Evolutionary conservation across 2,329 filamentous ascomycete species (phyloP), one percentile per base, ranked within the genome.

Genomic region (Hirsutella rhossiliensis): DNA sequence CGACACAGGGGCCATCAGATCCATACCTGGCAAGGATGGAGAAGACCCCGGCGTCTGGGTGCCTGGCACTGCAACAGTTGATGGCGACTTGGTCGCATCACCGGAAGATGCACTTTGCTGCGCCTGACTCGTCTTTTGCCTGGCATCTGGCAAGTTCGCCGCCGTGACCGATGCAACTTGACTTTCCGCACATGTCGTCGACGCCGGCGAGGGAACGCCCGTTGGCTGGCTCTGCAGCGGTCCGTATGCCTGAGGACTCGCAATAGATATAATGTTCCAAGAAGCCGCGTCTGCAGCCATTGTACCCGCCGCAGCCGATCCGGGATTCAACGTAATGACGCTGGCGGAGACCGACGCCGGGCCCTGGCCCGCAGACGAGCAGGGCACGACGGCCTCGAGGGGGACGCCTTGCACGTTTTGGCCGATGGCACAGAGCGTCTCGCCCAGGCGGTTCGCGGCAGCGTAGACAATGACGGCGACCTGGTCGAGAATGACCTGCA

Each of bases 401-500:
- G 42, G 31, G 15, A 44, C 32, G 11, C 45, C 49, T 12, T 47
- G 40, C 15, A 43, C 18, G 15, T 43, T 30, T 29, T 46, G 49
- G 30, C 43, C 46, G 37, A 54, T 41, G 23, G 50, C 47, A 32
- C 55, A 58, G 7, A 55, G 40, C 6, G 47, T 47, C 18, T 50
- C 41, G 1, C 48, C 44, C 18, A 51, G 38, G n/a, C 49, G 43
- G 5, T 39, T 38, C 4, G 53, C 47, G 11, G 50, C 50, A 5
- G 45, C 45, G 17, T 48, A 48, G 27, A 54, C 49, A 23, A 55
- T 47, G 12, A 41, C 41, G 2, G 48, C 48, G 41, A 55, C 40
- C 36, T 56, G 48, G n/a, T 53, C 50, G 34, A 57, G 36, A 9
- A 54, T 44, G 5, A 31, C 46, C 11, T 50, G 44, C 17, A 55